phyloP scores from a whole-genome alignment of 495 filamentous ascomycete species.

The Halenospora varia region DNA sequence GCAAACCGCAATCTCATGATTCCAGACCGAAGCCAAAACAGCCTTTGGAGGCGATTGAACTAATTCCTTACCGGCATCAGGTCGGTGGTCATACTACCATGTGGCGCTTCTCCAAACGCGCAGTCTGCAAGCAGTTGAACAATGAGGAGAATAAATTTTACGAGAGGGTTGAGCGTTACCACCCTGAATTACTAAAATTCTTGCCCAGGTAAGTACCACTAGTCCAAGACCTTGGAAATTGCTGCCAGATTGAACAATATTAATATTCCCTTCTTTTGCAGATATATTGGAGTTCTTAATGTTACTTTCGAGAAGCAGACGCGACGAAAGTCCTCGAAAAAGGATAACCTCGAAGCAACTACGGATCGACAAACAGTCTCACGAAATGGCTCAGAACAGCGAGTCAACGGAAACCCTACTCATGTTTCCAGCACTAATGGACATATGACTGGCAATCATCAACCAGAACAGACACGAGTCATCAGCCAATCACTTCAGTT shows the following conservation, averaged over 20 bases:
- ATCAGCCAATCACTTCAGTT: slow-evolving; percentile 71
- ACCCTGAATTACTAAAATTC: slow-evolving; percentile 86
- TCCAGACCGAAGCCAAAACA: slow-evolving; percentile 43
- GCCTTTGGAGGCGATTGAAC: slow-evolving; percentile 85
- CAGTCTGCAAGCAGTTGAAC: slow-evolving; percentile 96
- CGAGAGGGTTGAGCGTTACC: slow-evolving; percentile 84
- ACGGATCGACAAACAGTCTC: slow-evolving; percentile 17
- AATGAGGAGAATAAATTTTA: slow-evolving; percentile 98
- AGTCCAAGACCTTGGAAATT: slow-evolving; percentile 9
- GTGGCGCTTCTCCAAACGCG: slow-evolving; percentile 90
- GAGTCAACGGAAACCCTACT: neutral
- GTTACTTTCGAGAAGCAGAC: slow-evolving; percentile 88
- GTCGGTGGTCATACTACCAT: slow-evolving; percentile 95
- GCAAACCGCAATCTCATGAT: slow-evolving; percentile 40
- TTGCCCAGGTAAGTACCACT: slow-evolving; percentile 71
- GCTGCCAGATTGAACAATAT: slow-evolving; percentile 19
- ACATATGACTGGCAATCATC: neutral
- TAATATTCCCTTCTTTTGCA: slow-evolving; percentile 33
- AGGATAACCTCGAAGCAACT: slow-evolving; percentile 22
- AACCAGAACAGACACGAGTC: slow-evolving; percentile 41
- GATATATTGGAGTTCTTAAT: slow-evolving; percentile 96
- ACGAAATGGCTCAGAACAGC: neutral
- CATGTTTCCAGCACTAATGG: slow-evolving; percentile 8
- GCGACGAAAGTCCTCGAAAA: slow-evolving; percentile 56
- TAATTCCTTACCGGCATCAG: slow-evolving; percentile 96